phyloP scores from a whole-genome alignment of 371 early-diverging fungal genomes.

The Mucor circinelloides region DNA sequence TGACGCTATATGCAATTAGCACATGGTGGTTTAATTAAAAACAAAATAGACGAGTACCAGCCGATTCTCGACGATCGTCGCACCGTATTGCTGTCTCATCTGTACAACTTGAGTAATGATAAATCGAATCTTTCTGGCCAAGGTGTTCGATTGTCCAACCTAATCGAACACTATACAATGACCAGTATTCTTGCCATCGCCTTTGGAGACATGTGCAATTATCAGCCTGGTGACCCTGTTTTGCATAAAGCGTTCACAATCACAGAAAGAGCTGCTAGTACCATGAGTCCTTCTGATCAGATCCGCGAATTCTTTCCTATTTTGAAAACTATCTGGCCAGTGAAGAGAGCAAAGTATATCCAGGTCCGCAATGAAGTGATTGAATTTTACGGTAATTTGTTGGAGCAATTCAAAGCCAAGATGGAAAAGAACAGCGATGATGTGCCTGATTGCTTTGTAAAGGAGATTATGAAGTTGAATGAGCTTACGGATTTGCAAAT shows the following conservation, averaged over 20 bases:
- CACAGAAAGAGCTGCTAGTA: conserved; percentile 34
- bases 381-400: conserved; percentile 35
- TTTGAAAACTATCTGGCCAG: conserved; percentile 31
- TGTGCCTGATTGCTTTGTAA: conserved; percentile 43
- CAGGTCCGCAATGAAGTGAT: conserved; percentile 17
- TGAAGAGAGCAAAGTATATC: conserved; percentile 10
- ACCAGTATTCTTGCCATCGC: conserved; percentile 44
- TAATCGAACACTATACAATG: conserved; percentile 51
- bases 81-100: conserved; percentile 12
- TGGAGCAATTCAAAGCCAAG: conserved; percentile 22
- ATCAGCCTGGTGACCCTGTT: conserved; percentile 37
- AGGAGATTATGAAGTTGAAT: conserved; percentile 29
- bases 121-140: neutral
- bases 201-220: conserved; percentile 40
- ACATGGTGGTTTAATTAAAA: neutral
- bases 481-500: conserved; percentile 41
- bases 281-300: conserved; percentile 43
- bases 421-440: neutral
- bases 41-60: neutral
- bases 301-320: conserved; percentile 50
- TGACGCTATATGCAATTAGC: neutral
- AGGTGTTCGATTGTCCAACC: conserved; percentile 16
- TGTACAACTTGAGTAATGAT: conserved; percentile 15
- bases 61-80: conserved; percentile 15
- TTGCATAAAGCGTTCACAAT: conserved; percentile 42